These are phyloP conservation scores for Aspergillus udagawae DNA, from an alignment of 2,329 filamentous ascomycete species.

Conservation along the genomic window DNA sequence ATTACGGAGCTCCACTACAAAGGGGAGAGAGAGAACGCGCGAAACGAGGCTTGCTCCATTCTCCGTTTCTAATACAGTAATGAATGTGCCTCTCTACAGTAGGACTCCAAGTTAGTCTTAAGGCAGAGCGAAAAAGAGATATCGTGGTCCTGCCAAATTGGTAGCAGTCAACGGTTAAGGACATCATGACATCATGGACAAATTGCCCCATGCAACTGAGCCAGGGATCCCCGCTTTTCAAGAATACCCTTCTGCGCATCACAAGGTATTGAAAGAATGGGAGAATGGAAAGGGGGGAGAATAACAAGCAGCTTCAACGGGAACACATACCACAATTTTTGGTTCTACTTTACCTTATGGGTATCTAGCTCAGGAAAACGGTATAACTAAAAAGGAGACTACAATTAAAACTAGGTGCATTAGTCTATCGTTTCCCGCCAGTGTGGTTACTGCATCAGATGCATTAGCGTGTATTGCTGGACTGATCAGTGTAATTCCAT, in stretches of 20 bases:
- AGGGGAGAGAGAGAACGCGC: not conserved
- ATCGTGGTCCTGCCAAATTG: not conserved
- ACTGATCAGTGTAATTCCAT: constrained; percentile 7
- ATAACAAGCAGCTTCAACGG: not conserved
- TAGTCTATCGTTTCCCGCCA: constrained; percentile 11
- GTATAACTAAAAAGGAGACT: not conserved
- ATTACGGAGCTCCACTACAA: not conserved
- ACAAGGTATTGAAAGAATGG: not conserved
- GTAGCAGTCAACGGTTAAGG: not conserved
- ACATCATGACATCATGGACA: constrained; percentile 19
- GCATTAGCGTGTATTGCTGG: constrained; percentile 13
- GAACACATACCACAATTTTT: not conserved
- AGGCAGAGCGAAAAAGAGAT: not conserved
- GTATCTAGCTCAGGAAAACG: not conserved
- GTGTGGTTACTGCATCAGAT: constrained; percentile 16
- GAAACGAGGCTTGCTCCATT: not conserved
- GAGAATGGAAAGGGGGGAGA: constrained; percentile 11
- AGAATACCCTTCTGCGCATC: constrained; percentile 1
- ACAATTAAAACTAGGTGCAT: not conserved
- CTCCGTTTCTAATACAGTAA: not conserved
- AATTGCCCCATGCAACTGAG: constrained; percentile 9
- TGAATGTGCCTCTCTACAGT: not conserved
- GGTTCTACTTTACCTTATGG: not conserved
- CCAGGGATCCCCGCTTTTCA: not conserved
- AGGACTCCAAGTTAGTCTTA: not conserved